Percentiles rank a stretch among this genome's conserved stretches.
Evolutionary conservation across 2,329 filamentous ascomycete species (phyloP).

Genomic region (Xylariaceae sp.): DNA sequence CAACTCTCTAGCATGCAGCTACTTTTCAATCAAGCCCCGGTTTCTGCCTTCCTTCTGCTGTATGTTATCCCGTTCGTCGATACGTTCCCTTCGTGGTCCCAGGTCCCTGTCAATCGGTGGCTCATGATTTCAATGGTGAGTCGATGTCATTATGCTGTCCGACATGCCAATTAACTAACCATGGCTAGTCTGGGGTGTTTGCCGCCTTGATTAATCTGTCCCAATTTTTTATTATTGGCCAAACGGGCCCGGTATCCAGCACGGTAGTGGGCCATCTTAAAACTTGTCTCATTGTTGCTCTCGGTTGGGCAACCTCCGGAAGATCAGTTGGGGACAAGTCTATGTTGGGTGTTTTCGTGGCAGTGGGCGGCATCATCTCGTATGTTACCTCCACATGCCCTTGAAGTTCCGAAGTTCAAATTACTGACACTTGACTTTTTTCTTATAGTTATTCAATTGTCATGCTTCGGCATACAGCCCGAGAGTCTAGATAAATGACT

Average conservation of each 20-base stretch:
- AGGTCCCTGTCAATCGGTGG: conserved; percentile 50
- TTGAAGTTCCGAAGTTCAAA: background rate
- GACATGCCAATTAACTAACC: conserved; percentile 24
- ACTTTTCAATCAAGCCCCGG: conserved; percentile 63
- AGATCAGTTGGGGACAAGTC: conserved; percentile 54
- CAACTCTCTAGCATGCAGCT: conserved; percentile 66
- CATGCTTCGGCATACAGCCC: conserved; percentile 43
- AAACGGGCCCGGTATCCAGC: conserved; percentile 59
- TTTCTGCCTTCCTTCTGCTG: conserved; percentile 58
- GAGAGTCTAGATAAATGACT: conserved; percentile 18
- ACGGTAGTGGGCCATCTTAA: conserved; percentile 64
- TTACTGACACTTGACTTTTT: conserved; percentile 9
- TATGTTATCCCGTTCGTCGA: conserved; percentile 65
- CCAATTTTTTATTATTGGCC: conserved; percentile 59
- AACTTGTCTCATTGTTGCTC: conserved; percentile 60
- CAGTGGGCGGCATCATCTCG: conserved; percentile 54
- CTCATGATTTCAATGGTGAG: conserved; percentile 56
- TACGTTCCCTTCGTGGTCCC: conserved; percentile 53
- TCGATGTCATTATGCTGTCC: background rate
- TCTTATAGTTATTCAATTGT: conserved; percentile 47
- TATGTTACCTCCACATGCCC: conserved; percentile 36
- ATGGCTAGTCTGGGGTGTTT: conserved; percentile 54
- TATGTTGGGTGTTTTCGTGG: conserved; percentile 51
- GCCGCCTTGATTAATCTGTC: conserved; percentile 63
- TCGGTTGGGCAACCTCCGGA: conserved; percentile 57